Conservation (phyloP, 495 filamentous ascomycete genomes). For the Penicillium turbatum region DNA sequence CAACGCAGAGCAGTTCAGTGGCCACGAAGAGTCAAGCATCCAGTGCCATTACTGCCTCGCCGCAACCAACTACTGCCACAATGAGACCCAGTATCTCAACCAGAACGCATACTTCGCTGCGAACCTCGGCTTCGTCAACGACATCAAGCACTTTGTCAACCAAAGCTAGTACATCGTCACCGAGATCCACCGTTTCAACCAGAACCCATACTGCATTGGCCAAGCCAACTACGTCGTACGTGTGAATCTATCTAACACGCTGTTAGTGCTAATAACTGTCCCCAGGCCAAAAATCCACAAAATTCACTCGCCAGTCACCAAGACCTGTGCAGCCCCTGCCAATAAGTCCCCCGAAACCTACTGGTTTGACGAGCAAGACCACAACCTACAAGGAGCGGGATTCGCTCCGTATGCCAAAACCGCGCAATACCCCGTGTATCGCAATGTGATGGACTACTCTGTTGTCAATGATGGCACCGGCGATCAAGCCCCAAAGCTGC, state of each 20-base stretch:
- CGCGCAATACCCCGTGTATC: slow-evolving; percentile 48
- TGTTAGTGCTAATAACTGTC: not conserved
- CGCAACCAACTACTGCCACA: not conserved
- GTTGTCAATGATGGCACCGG: slow-evolving; percentile 44
- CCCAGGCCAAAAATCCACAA: not conserved
- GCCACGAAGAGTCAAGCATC: not conserved
- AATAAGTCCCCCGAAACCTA: slow-evolving; percentile 14
- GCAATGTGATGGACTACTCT: slow-evolving; percentile 52
- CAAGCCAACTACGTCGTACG: not conserved
- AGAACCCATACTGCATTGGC: not conserved
- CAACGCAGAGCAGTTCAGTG: not conserved
- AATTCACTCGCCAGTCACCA: slow-evolving; percentile 3
- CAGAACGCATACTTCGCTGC: not conserved
- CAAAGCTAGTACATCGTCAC: not conserved
- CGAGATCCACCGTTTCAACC: not conserved
- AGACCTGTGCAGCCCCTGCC: slow-evolving; percentile 19
- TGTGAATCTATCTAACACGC: not conserved
- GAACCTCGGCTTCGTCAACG: too few relatives aligned
- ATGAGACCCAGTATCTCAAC: not conserved
- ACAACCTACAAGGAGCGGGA: slow-evolving; percentile 27
- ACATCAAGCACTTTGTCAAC: too few relatives aligned
- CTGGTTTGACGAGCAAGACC: slow-evolving; percentile 36
- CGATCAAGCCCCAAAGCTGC: slow-evolving; percentile 43
- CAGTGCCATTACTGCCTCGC: too few relatives aligned
- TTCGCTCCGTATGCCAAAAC: slow-evolving; percentile 38